Base-by-base conservation (phyloP, 2,329 filamentous ascomycete genomes). In the Pestalotiopsis sp. region DNA sequence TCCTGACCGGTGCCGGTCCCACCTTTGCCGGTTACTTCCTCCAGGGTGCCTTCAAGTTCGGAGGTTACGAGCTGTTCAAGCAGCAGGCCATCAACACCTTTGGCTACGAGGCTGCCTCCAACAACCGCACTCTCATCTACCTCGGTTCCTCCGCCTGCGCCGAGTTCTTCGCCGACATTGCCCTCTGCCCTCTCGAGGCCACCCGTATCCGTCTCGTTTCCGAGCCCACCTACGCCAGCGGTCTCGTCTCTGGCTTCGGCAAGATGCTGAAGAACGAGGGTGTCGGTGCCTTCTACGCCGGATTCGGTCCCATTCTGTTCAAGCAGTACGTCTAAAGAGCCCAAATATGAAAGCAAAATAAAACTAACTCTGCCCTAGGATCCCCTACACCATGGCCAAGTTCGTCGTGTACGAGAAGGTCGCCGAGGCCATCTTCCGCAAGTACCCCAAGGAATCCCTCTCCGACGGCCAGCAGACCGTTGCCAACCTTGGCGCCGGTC, bases 41-140 rank as follows among this genome's bases (percentile, higher is more conserved):
- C 73, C 91, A 93, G 84, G 91, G 91, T 78, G 90, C 91, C 76
- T 90, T 93, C 88, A 93, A 93, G 84, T 93, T 93, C 82, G 91
- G 91, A 79, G 91, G 91, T 81, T 93, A 93, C 81, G 91, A 93
- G 82, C 90, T 93, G 84, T 93, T 93, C 89, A 93, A 93, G 89
- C 88, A 92, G 83, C 91, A 93, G 82, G 86, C 85, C 76, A 93
- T 93, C 83, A 90, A 91, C 84, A 69, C 84, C 67, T 79, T 93
- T 75, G 91, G 91, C 75, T 87, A 89, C 77, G 89, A 91, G 79
- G 86, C 84, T 72, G 90, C 90, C 74, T 81, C 83, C 76, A 86
- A 90, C 80, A 91, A 92, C 86, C 86, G 90, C 74, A 91, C 89
- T 68, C 87, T 87, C 71, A 87, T 92, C 81, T 92, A 92, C 85